These are phyloP conservation scores for Perilla frutescens DNA, from an alignment of 257 asterid genomes.

Conservation along the genomic window DNA sequence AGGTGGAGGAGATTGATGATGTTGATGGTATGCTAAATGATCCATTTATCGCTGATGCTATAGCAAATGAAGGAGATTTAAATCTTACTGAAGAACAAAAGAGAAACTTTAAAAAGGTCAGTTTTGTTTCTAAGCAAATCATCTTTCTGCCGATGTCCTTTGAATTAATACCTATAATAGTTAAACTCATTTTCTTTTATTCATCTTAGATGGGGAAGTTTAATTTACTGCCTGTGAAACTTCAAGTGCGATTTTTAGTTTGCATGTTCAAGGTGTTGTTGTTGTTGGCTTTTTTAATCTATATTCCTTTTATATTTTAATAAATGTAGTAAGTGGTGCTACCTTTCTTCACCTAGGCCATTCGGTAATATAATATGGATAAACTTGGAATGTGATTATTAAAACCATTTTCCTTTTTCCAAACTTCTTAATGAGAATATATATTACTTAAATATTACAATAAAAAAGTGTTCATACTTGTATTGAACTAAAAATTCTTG, in stretches of 20 bases:
- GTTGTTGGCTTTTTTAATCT: background rate
- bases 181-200: conserved; percentile 12
- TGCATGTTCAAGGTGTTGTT: conserved; percentile 20
- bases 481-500: background rate
- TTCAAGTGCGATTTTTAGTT: background rate
- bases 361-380: background rate
- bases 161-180: conserved; percentile 1
- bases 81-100: conserved; percentile 89
- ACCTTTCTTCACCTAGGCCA: conserved; percentile 6
- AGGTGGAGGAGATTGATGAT: conserved; percentile 99
- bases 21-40: conserved; percentile 66
- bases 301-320: background rate
- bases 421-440: background rate
- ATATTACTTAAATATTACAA: background rate
- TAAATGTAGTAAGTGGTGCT: background rate
- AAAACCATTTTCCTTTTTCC: background rate
- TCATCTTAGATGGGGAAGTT: conserved; percentile 8
- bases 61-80: conserved; percentile 83
- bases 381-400: background rate
- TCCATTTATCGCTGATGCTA: conserved; percentile 86
- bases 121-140: conserved; percentile 23
- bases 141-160: conserved; percentile 1
- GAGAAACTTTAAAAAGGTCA: conserved; percentile 85
- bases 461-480: background rate
- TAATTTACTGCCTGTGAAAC: conserved; percentile 1